Conservation (phyloP, 257 asterid genomes). For the Capsicum rhomboideum region DNA sequence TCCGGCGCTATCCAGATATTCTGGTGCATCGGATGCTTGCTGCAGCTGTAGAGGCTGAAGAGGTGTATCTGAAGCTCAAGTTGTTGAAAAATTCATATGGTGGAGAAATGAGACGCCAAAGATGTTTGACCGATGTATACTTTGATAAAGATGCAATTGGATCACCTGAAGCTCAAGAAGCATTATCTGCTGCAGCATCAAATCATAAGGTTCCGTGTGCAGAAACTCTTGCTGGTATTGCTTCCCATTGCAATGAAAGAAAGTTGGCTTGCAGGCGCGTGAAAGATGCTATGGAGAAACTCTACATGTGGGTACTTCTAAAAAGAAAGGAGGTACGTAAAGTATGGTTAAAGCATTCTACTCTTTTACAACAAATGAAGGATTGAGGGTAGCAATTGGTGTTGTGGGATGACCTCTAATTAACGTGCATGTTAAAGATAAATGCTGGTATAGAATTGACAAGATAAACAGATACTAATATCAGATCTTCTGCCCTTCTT, state of each 20-base stretch:
- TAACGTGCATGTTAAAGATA: neutral
- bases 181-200: constrained; percentile 42
- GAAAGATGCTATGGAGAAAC: constrained; percentile 55
- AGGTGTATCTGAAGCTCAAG: constrained; percentile 38
- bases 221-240: constrained; percentile 49
- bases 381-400: neutral
- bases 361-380: neutral
- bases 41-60: constrained; percentile 77
- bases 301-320: constrained; percentile 68
- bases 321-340: constrained; percentile 58
- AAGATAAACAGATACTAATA: neutral
- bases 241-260: constrained; percentile 65
- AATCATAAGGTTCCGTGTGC: constrained; percentile 34
- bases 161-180: constrained; percentile 57
- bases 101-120: constrained; percentile 10
- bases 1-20: constrained; percentile 83
- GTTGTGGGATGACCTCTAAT: neutral
- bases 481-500: neutral
- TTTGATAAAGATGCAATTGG: constrained; percentile 34
- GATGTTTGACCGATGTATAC: constrained; percentile 56
- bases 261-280: constrained; percentile 69
- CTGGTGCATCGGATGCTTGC: constrained; percentile 82
- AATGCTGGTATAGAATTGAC: neutral
- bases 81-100: constrained; percentile 5
- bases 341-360: neutral